Conservation (phyloP, 2,329 filamentous ascomycete genomes). For the Aspergillus novofumigatus region DNA sequence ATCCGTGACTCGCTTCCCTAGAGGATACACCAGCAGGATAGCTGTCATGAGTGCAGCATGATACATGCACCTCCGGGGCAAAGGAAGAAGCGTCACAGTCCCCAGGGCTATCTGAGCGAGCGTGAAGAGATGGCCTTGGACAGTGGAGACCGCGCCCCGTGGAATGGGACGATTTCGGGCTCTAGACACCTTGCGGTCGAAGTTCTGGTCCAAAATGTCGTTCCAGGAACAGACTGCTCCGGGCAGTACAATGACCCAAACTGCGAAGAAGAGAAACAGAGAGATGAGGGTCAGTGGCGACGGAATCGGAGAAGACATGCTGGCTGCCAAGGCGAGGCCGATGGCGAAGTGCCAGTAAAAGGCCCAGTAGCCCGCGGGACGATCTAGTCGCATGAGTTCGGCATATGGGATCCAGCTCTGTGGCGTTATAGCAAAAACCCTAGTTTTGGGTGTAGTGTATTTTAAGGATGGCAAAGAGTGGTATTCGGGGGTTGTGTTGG, state of each 20-base stretch:
- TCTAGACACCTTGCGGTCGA: slow-evolving; percentile 74
- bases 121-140: slow-evolving; percentile 68
- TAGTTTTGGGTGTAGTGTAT: not conserved
- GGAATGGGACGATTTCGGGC: slow-evolving; percentile 78
- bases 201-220: slow-evolving; percentile 83
- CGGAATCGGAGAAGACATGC: slow-evolving; percentile 49
- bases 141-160: slow-evolving; percentile 68
- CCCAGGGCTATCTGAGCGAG: slow-evolving; percentile 52
- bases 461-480: not conserved
- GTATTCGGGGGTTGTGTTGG: not conserved
- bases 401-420: slow-evolving; percentile 8
- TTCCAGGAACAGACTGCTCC: slow-evolving; percentile 86
- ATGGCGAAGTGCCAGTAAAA: slow-evolving; percentile 83
- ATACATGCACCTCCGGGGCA: not conserved
- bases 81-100: not conserved
- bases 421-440: not conserved
- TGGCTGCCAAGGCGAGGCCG: slow-evolving; percentile 73
- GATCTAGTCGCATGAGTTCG: slow-evolving; percentile 65
- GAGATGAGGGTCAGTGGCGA: slow-evolving; percentile 48
- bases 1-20: slow-evolving; percentile 81
- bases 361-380: slow-evolving; percentile 77
- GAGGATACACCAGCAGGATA: slow-evolving; percentile 70
- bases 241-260: slow-evolving; percentile 78
- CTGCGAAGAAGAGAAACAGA: slow-evolving; percentile 62
- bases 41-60: not conserved